Percentiles rank a stretch among this genome's conserved stretches.
Conservation (phyloP, 805 yeast genomes). For the Ogataea pini region DNA sequence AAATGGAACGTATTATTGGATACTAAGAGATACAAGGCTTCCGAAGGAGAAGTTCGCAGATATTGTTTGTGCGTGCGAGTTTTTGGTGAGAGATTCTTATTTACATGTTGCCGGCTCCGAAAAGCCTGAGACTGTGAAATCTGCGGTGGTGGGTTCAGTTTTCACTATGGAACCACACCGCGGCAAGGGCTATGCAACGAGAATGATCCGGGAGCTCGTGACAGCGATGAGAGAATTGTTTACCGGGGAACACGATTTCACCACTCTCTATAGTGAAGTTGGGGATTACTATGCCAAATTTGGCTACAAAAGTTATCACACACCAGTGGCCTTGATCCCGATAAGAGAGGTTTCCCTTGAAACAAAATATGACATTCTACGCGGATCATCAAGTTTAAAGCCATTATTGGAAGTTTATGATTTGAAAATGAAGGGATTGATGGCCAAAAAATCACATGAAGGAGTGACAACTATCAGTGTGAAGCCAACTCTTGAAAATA, state of each 20-base stretch:
- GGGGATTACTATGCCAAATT: slow-evolving; percentile 65
- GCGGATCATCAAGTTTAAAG: background rate
- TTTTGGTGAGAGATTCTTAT: slow-evolving; percentile 28
- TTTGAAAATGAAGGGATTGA: slow-evolving; percentile 5
- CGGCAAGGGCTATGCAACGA: slow-evolving; percentile 55
- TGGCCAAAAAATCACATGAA: background rate
- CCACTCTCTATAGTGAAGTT: slow-evolving; percentile 69
- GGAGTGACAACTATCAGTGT: slow-evolving; percentile 19
- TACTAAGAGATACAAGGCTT: slow-evolving; percentile 24
- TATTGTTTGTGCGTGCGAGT: slow-evolving; percentile 35
- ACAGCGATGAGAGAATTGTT: slow-evolving; percentile 20
- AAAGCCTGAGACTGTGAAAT: slow-evolving; percentile 7
- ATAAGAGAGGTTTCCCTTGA: slow-evolving; percentile 2
- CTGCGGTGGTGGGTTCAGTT: slow-evolving; percentile 57
- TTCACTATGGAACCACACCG: slow-evolving; percentile 51
- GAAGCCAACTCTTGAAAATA: slow-evolving; percentile 37
- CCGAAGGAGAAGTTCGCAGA: slow-evolving; percentile 15
- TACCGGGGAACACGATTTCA: slow-evolving; percentile 34
- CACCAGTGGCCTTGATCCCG: slow-evolving; percentile 23
- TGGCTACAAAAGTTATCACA: slow-evolving; percentile 47
- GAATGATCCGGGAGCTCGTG: slow-evolving; percentile 44
- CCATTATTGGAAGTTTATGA: slow-evolving; percentile 14
- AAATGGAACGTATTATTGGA: slow-evolving; percentile 31
- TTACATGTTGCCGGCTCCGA: slow-evolving; percentile 8
- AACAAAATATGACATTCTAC: background rate